Evolutionary conservation across 129 eudicot species (phyloP).

Genomic region (Gnaphalium uliginosum): DNA sequence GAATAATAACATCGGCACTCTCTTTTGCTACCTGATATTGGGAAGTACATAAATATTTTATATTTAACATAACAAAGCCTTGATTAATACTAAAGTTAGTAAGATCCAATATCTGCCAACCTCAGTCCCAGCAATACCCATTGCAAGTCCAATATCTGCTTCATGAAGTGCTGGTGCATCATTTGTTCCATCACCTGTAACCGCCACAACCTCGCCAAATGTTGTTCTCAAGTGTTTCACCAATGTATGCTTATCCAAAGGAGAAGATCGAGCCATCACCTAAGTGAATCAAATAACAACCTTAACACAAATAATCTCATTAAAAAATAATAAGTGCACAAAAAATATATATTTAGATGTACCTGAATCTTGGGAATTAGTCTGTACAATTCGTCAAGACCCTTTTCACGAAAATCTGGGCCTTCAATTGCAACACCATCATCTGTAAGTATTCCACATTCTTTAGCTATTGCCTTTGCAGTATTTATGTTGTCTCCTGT

Average conservation of each 20-base stretch:
- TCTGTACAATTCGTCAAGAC: constrained; percentile 58
- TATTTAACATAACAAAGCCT: background rate
- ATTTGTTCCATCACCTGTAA: constrained; percentile 98
- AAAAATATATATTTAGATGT: background rate
- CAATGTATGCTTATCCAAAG: constrained; percentile 86
- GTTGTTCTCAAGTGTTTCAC: constrained; percentile 94
- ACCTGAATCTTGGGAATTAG: constrained; percentile 93
- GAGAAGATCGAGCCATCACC: constrained; percentile 99
- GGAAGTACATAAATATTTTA: background rate
- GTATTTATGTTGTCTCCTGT: constrained; percentile 96
- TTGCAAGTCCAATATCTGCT: constrained; percentile 99
- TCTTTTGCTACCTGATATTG: constrained; percentile 88
- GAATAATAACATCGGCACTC: constrained; percentile 96
- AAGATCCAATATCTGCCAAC: constrained; percentile 32
- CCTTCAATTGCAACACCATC: constrained; percentile 96
- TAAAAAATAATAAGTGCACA: background rate
- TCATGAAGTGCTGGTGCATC: constrained; percentile 99
- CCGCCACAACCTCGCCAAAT: constrained; percentile 94
- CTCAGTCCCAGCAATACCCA: constrained; percentile 99
- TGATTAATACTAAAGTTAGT: background rate
- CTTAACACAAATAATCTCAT: background rate
- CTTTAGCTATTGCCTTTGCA: constrained; percentile 95
- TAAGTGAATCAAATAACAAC: constrained; percentile 13
- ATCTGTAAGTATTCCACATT: constrained; percentile 97
- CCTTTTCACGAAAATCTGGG: constrained; percentile 89